Evolutionary conservation across 2,329 filamentous ascomycete genomes (phyloP), one percentile per base, ranked within the genome.

Genomic region (Colletotrichum sp.): DNA sequence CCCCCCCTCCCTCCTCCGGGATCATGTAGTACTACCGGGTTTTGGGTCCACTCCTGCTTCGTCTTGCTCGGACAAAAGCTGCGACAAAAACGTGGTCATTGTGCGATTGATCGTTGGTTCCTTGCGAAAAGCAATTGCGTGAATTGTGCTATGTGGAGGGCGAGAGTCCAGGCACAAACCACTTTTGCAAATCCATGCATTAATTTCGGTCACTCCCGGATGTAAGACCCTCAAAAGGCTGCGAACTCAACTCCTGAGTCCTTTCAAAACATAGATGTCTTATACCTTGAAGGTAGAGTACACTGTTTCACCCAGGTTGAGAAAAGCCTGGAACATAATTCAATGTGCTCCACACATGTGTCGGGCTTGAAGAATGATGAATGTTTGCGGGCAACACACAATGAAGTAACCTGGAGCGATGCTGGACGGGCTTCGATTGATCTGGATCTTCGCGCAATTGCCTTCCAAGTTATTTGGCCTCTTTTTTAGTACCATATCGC

Each of bases 331-430:
- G n/a, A 12, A 6, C 39, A n/a, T 12, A 12, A 48, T 44, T 1
- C 9, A 3, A 48, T 6, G 1, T 12, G 1, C 12, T 3, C 18
- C 18, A 10, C 2, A 2, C 3, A 6, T 48, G 9, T n/a, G 39
- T 48, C 39, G 6, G 6, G 9, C 5, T 1, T n/a, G 18, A 48
- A n/a, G 10, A 48, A 12, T 10, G 18, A 6, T 12, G 9, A 48
- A 12, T 1, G 1, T 1, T 48, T 48, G 18, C 18, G 39, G 18
- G 39, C 18, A 44, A 44, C 36, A n/a, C 36, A n/a, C 8, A 18
- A 6, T 9, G 5, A 0, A n/a, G 5, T n/a, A n/a, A n/a, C n/a
- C 4, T 4, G n/a, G 18, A 44, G n/a, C 0, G 18, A 12, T n/a
- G 0, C 18, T 12, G 18, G 0, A n/a, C 39, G 18, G 0, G 3